Evolutionary conservation across 176 grass and related monocot species (phyloP).

Genomic region (Elaeis guineensis): DNA sequence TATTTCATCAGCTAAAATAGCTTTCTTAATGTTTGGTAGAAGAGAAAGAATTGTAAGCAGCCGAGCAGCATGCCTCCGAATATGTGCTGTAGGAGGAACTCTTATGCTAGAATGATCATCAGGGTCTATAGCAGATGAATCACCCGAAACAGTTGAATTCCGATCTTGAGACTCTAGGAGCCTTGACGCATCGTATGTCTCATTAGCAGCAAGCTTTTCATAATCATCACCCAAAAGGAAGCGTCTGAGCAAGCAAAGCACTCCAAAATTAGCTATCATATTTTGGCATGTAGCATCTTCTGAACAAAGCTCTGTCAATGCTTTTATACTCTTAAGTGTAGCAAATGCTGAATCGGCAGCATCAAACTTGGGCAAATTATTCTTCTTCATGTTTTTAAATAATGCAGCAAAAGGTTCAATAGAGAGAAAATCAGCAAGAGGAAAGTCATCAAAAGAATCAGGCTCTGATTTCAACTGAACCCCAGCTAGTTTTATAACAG

Average conservation of each 20-base stretch:
- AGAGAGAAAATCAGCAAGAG: constrained; percentile 75
- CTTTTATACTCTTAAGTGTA: constrained; percentile 86
- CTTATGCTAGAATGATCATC: constrained; percentile 66
- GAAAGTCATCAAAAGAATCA: constrained; percentile 35
- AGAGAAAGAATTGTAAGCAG: constrained; percentile 80
- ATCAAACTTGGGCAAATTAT: constrained; percentile 80
- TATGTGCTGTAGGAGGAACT: constrained; percentile 81
- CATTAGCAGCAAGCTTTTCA: constrained; percentile 94
- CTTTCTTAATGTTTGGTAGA: constrained; percentile 64
- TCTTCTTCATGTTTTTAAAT: constrained; percentile 82
- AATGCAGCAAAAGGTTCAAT: constrained; percentile 70
- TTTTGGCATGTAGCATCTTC: constrained; percentile 70
- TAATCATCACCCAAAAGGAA: constrained; percentile 88
- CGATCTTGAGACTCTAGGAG: constrained; percentile 53
- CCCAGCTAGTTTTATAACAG: constrained; percentile 62
- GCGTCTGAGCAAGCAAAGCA: constrained; percentile 58
- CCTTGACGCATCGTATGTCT: constrained; percentile 88
- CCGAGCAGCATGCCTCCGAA: constrained; percentile 79
- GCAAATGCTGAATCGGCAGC: constrained; percentile 85
- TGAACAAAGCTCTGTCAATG: constrained; percentile 83
- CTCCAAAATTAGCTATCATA: constrained; percentile 75
- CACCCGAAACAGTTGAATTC: constrained; percentile 29
- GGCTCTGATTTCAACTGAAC: constrained; percentile 30
- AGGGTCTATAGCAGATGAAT: constrained; percentile 34
- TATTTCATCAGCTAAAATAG: constrained; percentile 58